phyloP scores from a whole-genome alignment of 2,329 filamentous ascomycete species.

The Dothideomycetes sp. region DNA sequence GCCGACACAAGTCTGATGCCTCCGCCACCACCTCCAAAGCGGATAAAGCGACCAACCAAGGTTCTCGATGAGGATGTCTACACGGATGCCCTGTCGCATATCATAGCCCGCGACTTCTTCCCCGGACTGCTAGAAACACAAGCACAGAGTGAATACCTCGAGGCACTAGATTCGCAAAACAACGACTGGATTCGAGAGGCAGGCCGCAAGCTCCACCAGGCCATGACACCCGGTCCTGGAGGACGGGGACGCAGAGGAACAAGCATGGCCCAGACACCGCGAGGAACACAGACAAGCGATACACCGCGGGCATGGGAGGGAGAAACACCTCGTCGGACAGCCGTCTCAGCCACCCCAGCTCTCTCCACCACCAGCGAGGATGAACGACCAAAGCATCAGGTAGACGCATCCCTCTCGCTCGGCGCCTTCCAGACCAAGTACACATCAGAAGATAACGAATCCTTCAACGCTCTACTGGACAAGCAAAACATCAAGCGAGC shows the following conservation, averaged over 20 bases:
- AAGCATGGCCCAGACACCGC: conserved; percentile 46
- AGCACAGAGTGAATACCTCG: conserved; percentile 82
- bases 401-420: conserved; percentile 71
- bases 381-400: conserved; percentile 31
- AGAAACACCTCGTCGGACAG: conserved; percentile 50
- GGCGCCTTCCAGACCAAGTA: conserved; percentile 83
- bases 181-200: conserved; percentile 77
- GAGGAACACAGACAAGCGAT: conserved; percentile 12
- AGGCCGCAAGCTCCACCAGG: conserved; percentile 48
- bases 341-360: conserved; percentile 36
- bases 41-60: conserved; percentile 80
- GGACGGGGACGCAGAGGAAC: conserved; percentile 27
- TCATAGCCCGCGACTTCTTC: conserved; percentile 95
- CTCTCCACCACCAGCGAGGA: conserved; percentile 23
- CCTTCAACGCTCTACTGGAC: conserved; percentile 85
- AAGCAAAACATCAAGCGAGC: conserved; percentile 76
- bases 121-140: conserved; percentile 79
- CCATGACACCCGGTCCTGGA: conserved; percentile 67
- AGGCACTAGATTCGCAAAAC: conserved; percentile 80
- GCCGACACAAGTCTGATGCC: conserved; percentile 70
- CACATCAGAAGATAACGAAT: conserved; percentile 96
- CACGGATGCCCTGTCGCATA: conserved; percentile 78
- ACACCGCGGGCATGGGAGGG: conserved; percentile 45
- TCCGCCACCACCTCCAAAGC: conserved; percentile 72
- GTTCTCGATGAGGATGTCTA: conserved; percentile 92